phyloP scores from a whole-genome alignment of 169 alveolate species.

The Cryptosporidium ryanae region DNA sequence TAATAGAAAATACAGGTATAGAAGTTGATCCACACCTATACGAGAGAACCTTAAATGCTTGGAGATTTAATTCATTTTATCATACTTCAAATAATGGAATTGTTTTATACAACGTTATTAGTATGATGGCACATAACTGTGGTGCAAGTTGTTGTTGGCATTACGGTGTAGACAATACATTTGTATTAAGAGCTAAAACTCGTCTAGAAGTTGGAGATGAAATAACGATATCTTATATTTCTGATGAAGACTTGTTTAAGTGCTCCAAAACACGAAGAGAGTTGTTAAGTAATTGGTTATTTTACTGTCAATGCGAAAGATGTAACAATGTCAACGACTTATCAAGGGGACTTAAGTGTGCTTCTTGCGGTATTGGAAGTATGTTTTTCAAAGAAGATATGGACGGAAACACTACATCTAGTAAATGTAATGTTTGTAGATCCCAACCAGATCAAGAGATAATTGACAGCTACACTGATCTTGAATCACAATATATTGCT shows the following conservation, averaged over 20 bases:
- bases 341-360: conserved; percentile 84
- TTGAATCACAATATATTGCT: conserved; percentile 76
- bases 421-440: conserved; percentile 62
- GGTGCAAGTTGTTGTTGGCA: conserved; percentile 89
- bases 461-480: conserved; percentile 66
- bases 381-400: conserved; percentile 67
- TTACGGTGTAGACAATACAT: conserved; percentile 83
- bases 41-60: conserved; percentile 81
- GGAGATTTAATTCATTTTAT: conserved; percentile 88
- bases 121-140: conserved; percentile 87
- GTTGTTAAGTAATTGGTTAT: conserved; percentile 84
- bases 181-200: conserved; percentile 84
- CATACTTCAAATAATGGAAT: conserved; percentile 83
- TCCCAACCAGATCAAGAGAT: conserved; percentile 62
- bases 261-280: conserved; percentile 86
- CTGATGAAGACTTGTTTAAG: conserved; percentile 84
- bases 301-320: conserved; percentile 84
- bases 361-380: conserved; percentile 82
- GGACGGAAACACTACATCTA: conserved; percentile 38
- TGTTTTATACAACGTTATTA: conserved; percentile 78
- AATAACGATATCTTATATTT: conserved; percentile 86
- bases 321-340: conserved; percentile 81
- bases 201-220: conserved; percentile 85
- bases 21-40: conserved; percentile 67
- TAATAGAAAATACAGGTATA: conserved; percentile 68